phyloP scores from a whole-genome alignment of 1,284 basidiomycete genomes.

The Ustilago trichophora region DNA sequence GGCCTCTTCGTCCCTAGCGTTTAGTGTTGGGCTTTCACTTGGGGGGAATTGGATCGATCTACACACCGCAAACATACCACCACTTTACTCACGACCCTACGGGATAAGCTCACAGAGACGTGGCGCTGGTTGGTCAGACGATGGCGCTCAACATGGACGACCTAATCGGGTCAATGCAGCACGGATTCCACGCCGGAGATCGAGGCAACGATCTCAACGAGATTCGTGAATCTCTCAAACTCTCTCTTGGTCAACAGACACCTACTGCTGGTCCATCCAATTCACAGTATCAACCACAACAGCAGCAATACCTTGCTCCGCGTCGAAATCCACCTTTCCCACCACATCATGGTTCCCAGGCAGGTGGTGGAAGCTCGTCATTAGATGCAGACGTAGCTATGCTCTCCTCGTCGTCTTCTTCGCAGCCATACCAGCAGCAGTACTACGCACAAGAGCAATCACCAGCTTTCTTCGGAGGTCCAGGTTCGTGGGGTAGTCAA shows the following conservation, averaged over 20 bases:
- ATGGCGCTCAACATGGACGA: slow-evolving; percentile 62
- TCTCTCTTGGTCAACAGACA: slow-evolving; percentile 33
- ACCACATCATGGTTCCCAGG: no score
- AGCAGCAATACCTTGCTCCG: no score
- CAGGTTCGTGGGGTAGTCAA: slow-evolving; percentile 29
- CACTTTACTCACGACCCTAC: no score
- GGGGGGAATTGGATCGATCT: no score
- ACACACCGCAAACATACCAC: no score
- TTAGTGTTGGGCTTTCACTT: no score
- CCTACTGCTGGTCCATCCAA: slow-evolving; percentile 12
- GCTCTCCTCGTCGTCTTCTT: slow-evolving; percentile 21
- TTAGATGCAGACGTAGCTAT: slow-evolving; percentile 48
- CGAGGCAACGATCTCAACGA: slow-evolving; percentile 53
- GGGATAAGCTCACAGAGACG: no score
- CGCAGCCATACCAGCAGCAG: slow-evolving; percentile 2
- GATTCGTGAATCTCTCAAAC: slow-evolving; percentile 50
- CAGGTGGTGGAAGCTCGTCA: no score
- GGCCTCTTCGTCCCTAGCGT: no score
- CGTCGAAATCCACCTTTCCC: background rate
- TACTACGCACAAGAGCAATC: background rate
- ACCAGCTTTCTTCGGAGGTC: slow-evolving; percentile 18
- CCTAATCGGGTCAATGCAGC: slow-evolving; percentile 60
- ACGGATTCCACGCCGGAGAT: slow-evolving; percentile 53
- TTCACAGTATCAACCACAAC: background rate
- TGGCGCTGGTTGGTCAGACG: no score